These are phyloP conservation scores for Lophium mytilinum DNA, from an alignment of 495 filamentous ascomycete genomes.

Conservation along the genomic window DNA sequence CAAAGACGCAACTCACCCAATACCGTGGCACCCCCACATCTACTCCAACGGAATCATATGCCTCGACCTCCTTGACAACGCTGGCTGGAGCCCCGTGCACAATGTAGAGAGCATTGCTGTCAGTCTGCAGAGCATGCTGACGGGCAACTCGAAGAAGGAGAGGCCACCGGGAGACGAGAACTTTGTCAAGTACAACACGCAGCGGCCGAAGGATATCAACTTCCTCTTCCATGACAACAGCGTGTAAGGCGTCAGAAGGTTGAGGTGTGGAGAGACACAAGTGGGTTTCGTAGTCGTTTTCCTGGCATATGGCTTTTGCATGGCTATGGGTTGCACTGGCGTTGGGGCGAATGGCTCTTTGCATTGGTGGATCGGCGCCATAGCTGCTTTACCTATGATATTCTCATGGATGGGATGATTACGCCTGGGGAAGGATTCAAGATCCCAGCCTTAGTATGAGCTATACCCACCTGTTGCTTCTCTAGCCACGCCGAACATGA, in stretches of 20 bases:
- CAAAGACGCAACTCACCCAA: slow-evolving; percentile 54
- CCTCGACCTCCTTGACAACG: slow-evolving; percentile 77
- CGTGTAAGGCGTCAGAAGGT: slow-evolving; percentile 43
- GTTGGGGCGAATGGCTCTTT: not conserved
- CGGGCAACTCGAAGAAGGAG: slow-evolving; percentile 80
- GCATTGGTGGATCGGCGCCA: no score
- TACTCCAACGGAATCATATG: slow-evolving; percentile 98
- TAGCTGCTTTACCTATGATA: no score
- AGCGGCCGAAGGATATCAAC: slow-evolving; percentile 72
- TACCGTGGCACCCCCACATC: slow-evolving; percentile 95
- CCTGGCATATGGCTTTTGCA: not conserved
- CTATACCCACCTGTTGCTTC: no score
- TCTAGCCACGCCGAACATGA: no score
- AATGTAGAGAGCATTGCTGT: slow-evolving; percentile 96
- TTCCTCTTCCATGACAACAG: slow-evolving; percentile 84
- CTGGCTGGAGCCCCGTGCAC: slow-evolving; percentile 93
- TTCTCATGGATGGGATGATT: no score
- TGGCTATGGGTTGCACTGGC: not conserved
- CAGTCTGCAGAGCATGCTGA: slow-evolving; percentile 97
- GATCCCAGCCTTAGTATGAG: no score
- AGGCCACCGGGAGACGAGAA: slow-evolving; percentile 76
- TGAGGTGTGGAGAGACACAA: not conserved
- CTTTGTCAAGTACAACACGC: slow-evolving; percentile 70
- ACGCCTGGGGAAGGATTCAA: no score
- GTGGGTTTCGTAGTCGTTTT: not conserved